Base-by-base conservation (phyloP, 1,139 yeast species). In the Saccharomyces pastorianus region DNA sequence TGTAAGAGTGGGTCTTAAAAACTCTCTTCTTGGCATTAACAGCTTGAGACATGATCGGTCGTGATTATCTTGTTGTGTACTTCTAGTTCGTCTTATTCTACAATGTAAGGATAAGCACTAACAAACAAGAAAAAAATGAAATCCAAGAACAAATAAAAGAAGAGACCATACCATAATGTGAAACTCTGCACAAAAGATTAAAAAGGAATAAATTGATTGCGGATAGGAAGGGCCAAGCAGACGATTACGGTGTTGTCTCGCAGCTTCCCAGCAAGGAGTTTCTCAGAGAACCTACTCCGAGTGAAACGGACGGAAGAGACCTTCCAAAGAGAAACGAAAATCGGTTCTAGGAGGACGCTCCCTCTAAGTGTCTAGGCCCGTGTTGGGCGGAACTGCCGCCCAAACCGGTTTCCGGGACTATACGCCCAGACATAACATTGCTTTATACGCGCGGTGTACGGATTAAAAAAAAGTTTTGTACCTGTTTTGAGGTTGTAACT, bases 1-100 rank as follows among this genome's bases (percentile, higher is more conserved):
- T 91, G 96, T 83, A 93, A 72, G 96, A 84, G 88, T 91, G 91
- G 82, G 96, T 83, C 85, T 87, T 90, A 87, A 91, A 90, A 78
- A 76, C 76, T 85, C 95, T 85, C 89, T 84, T 88, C 86, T 85
- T 88, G 74, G 70, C 71, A 62, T 70, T 60, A 55, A 67, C 68
- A 59, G 69, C 66, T 50, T 50, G 51, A 61, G 72, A 68, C 72
- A 69, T 69, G 55, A 51, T 58, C 47, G 50, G 47, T 48, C 53
- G 13, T 49, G 42, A 44, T 31, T 46, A 34, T 23, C 48, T 53
- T 49, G 47, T 41, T 47, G 14, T 38, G 14, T 47, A 25, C 31
- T 26, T 28, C 31, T 34, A 20, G 44, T 38, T 38, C 44, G 44
- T 38, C 25, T 38, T 38, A 11, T 17, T 17, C n/a, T 38, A 38